phyloP scores from a whole-genome alignment of 1,284 basidiomycete species.

The Melampsora larici-populina region DNA sequence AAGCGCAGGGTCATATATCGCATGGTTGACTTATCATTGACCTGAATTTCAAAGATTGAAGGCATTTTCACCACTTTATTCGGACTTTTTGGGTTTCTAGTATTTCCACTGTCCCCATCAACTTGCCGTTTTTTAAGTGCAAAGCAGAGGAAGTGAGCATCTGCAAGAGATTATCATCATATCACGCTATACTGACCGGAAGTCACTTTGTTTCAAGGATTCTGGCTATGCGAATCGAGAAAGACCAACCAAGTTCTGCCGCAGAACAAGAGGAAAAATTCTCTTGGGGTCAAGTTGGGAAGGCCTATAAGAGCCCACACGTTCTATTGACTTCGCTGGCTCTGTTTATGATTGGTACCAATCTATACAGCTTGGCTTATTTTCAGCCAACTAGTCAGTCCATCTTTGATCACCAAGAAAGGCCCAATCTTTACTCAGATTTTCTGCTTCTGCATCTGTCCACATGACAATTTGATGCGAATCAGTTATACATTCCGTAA shows the following conservation, averaged over 20 bases:
- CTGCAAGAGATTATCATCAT: not conserved
- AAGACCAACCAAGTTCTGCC: conserved; percentile 5
- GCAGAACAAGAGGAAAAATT: conserved; percentile 8
- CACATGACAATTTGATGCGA: not conserved
- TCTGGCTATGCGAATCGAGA: conserved; percentile 19
- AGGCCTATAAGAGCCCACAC: conserved; percentile 30
- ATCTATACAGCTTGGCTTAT: conserved; percentile 32
- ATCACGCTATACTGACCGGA: not conserved
- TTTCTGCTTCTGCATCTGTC: not conserved
- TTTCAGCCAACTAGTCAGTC: conserved; percentile 41
- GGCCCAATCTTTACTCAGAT: not conserved
- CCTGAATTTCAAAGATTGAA: too few species aligned
- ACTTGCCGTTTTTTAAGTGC: conserved; percentile 18
- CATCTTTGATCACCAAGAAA: not conserved
- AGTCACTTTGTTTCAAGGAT: conserved; percentile 12
- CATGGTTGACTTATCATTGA: too few species aligned
- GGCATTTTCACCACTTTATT: conserved; percentile 34
- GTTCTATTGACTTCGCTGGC: conserved; percentile 19
- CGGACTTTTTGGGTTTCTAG: conserved; percentile 22
- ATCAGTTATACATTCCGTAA: not conserved
- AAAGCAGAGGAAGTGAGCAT: conserved; percentile 32
- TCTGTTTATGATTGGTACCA: conserved; percentile 34
- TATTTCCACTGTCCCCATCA: conserved; percentile 30
- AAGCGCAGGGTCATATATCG: not conserved
- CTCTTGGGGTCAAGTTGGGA: conserved; percentile 31